Percentiles rank a stretch among this genome's conserved stretches.
phyloP scores from a whole-genome alignment of 441 rosid genomes.

The Adansonia grandidieri region DNA sequence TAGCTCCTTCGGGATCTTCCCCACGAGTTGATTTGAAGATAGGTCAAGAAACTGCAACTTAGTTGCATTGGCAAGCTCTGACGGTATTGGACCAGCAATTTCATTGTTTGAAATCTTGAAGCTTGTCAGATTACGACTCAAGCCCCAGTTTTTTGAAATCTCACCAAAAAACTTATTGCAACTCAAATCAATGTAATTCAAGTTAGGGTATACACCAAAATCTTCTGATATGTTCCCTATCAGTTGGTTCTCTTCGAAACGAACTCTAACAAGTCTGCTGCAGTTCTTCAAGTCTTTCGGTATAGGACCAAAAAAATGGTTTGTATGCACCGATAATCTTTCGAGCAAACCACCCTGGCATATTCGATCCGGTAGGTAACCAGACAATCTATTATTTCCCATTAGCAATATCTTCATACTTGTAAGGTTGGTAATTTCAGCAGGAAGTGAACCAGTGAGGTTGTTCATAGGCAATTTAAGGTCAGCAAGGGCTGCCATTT shows the following conservation, averaged over 20 bases:
- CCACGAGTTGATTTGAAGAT: slow-evolving; percentile 12
- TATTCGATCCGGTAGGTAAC: not conserved
- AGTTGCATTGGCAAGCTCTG: slow-evolving; percentile 10
- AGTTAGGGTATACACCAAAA: slow-evolving; percentile 12
- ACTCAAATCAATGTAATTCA: slow-evolving; percentile 19
- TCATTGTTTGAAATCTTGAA: slow-evolving; percentile 10
- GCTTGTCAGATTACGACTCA: not conserved
- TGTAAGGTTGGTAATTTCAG: slow-evolving; percentile 13
- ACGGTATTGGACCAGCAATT: not conserved
- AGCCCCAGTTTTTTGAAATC: slow-evolving; percentile 6
- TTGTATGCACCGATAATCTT: not conserved
- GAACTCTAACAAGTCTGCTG: slow-evolving; percentile 18
- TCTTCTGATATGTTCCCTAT: slow-evolving; percentile 9
- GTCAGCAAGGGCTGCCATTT: not conserved
- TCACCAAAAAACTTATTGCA: slow-evolving; percentile 11
- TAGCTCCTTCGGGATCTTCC: slow-evolving; percentile 15
- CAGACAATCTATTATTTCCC: not conserved
- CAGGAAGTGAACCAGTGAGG: slow-evolving; percentile 7
- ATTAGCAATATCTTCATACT: slow-evolving; percentile 10
- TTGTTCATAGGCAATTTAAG: slow-evolving; percentile 19
- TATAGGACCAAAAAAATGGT: not conserved
- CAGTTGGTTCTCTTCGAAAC: slow-evolving; percentile 11
- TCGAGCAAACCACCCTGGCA: slow-evolving; percentile 2
- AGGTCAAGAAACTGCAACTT: slow-evolving; percentile 3
- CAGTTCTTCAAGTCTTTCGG: slow-evolving; percentile 19